phyloP scores from a whole-genome alignment of 176 grass and related monocot species.

The Carex myosuroides region DNA sequence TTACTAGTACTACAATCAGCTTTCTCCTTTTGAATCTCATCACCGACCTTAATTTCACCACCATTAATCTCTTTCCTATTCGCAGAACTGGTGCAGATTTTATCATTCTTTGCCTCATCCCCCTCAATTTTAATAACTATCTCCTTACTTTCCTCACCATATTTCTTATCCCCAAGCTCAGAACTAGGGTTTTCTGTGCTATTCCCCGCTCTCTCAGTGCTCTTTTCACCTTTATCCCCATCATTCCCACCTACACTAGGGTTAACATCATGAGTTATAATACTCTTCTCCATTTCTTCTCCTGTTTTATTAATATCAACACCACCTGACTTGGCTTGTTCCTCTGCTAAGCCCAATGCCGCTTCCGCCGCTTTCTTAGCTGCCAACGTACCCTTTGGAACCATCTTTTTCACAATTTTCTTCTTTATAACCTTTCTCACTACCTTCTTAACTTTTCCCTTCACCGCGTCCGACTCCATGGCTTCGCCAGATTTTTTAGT shows the following conservation, averaged over 20 bases:
- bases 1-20: not conserved
- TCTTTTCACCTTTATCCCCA: not conserved
- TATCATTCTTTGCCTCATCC: not conserved
- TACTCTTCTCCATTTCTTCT: not conserved
- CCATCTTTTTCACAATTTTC: slow-evolving; percentile 34
- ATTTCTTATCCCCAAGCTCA: not conserved
- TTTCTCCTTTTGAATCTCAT: not conserved
- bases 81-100: not conserved
- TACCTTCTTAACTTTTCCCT: slow-evolving; percentile 21
- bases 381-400: slow-evolving; percentile 17
- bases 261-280: not conserved
- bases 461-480: not conserved
- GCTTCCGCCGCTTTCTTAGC: slow-evolving; percentile 3
- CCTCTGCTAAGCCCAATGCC: not conserved
- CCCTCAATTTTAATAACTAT: not conserved
- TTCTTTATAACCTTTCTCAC: slow-evolving; percentile 33
- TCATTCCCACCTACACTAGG: not conserved
- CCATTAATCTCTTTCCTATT: not conserved
- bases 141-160: not conserved
- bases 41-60: not conserved
- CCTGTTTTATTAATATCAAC: not conserved
- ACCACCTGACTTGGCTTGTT: not conserved
- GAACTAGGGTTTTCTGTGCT: not conserved
- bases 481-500: not conserved
- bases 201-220: not conserved